phyloP scores from a whole-genome alignment of 2,329 filamentous ascomycete genomes.

The Claviceps quebecensis region DNA sequence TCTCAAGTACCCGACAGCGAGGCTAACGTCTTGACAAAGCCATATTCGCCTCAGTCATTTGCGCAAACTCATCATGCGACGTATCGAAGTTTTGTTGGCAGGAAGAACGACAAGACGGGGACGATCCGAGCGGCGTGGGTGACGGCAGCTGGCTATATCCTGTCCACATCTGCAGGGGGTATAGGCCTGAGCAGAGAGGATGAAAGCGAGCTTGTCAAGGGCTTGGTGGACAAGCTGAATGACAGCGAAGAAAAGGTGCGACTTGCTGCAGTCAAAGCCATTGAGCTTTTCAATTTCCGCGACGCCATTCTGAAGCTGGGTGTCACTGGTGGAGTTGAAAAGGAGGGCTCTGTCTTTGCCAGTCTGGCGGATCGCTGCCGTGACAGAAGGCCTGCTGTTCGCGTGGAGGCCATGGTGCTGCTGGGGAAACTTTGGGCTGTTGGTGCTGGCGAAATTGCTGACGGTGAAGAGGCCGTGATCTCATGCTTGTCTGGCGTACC shows the following conservation, averaged over 20 bases:
- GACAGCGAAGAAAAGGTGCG: conserved; percentile 88
- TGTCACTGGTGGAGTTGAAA: conserved; percentile 57
- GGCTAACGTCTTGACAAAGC: conserved; percentile 58
- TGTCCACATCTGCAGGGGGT: conserved; percentile 81
- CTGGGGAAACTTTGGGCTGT: conserved; percentile 89
- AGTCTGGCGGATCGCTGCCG: conserved; percentile 79
- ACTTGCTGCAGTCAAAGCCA: conserved; percentile 71
- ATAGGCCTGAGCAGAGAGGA: conserved; percentile 78
- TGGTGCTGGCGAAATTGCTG: conserved; percentile 71
- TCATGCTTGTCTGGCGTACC: conserved; percentile 70
- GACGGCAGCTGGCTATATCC: conserved; percentile 67
- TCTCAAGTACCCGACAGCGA: conserved; percentile 22
- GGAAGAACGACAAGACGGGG: conserved; percentile 74
- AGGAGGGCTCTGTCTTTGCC: conserved; percentile 63
- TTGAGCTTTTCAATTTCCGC: conserved; percentile 67
- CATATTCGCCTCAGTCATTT: conserved; percentile 80
- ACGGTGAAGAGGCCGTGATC: conserved; percentile 63
- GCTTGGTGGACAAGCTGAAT: conserved; percentile 65
- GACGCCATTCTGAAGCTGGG: conserved; percentile 75
- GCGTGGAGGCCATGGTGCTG: conserved; percentile 74
- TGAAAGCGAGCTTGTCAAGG: conserved; percentile 58
- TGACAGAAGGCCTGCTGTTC: conserved; percentile 69
- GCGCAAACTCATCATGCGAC: conserved; percentile 64
- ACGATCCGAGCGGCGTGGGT: conserved; percentile 79
- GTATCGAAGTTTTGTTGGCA: conserved; percentile 73